A percentile compares a stretch with the other conserved stretches of the same genome.
Conservation (phyloP, 208 protist species). For the Vickermania spadyakhi region DNA sequence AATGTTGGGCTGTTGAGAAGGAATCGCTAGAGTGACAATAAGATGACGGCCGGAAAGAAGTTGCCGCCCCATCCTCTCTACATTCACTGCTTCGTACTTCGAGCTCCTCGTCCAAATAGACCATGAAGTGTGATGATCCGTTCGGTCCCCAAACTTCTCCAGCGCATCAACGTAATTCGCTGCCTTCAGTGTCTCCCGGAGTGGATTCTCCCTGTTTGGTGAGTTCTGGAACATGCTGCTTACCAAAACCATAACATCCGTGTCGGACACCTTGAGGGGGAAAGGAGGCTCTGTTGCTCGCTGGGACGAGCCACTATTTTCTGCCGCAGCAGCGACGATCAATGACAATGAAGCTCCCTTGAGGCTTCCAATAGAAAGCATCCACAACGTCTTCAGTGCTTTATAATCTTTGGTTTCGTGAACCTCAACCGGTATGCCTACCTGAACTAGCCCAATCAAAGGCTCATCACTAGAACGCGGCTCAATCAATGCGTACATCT, state of each 20-base stretch:
- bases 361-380: background rate
- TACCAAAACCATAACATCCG: slow-evolving; percentile 32
- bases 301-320: background rate
- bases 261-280: background rate
- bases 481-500: slow-evolving; percentile 64
- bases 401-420: background rate
- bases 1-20: slow-evolving; percentile 30
- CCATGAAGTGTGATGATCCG: slow-evolving; percentile 30
- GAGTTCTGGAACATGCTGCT: slow-evolving; percentile 50
- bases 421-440: slow-evolving; percentile 40
- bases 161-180: slow-evolving; percentile 58
- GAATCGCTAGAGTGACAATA: slow-evolving; percentile 25
- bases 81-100: slow-evolving; percentile 33
- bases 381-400: background rate
- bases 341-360: background rate
- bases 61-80: slow-evolving; percentile 20
- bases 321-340: background rate
- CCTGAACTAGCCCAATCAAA: slow-evolving; percentile 51
- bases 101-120: slow-evolving; percentile 58
- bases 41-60: slow-evolving; percentile 30
- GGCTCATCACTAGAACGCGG: slow-evolving; percentile 36
- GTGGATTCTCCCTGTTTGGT: background rate
- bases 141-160: slow-evolving; percentile 44
- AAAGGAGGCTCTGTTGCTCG: background rate
- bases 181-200: slow-evolving; percentile 24